These are phyloP conservation scores for Pythium guiyangense DNA, from an alignment of 352 stramenopile genomes.

Conservation along the genomic window DNA sequence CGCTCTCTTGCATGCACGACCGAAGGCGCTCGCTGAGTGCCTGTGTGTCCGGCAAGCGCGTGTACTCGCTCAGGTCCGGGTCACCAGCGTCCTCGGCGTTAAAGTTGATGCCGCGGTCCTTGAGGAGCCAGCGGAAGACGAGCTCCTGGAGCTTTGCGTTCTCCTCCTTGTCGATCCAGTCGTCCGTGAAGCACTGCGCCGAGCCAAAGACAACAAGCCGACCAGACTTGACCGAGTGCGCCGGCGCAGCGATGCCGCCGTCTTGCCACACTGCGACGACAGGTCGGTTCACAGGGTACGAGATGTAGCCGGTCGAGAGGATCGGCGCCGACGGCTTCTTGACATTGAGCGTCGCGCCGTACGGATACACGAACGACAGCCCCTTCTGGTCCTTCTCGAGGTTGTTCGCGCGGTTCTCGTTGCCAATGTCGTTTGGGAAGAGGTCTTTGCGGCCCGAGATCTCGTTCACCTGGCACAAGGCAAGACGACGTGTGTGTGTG, in stretches of 20 bases:
- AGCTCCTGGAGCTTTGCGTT: slow-evolving; percentile 93
- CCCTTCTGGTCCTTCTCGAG: slow-evolving; percentile 83
- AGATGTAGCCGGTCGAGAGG: slow-evolving; percentile 92
- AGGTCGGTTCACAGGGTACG: slow-evolving; percentile 94
- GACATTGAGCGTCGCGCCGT: slow-evolving; percentile 92
- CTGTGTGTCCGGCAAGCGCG: slow-evolving; percentile 91
- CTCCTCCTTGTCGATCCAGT: slow-evolving; percentile 95
- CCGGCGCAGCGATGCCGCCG: slow-evolving; percentile 52
- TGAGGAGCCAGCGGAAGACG: slow-evolving; percentile 92
- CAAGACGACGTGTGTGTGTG: too few relatives aligned
- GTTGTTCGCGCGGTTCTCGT: slow-evolving; percentile 32
- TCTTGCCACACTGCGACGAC: slow-evolving; percentile 89
- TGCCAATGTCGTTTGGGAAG: slow-evolving; percentile 24
- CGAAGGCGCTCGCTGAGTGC: slow-evolving; percentile 90
- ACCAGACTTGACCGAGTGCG: slow-evolving; percentile 46
- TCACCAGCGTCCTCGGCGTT: slow-evolving; percentile 72
- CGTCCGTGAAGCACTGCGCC: slow-evolving; percentile 91
- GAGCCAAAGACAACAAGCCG: slow-evolving; percentile 89
- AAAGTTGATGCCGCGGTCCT: slow-evolving; percentile 70
- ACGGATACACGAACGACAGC: slow-evolving; percentile 94
- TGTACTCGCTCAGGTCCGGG: slow-evolving; percentile 86
- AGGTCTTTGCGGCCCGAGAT: slow-evolving; percentile 67
- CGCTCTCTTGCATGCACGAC: slow-evolving; percentile 93
- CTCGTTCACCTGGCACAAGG: slow-evolving; percentile 39
- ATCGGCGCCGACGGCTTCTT: slow-evolving; percentile 85